A percentile compares a stretch with the other conserved stretches of the same genome.
phyloP scores from a whole-genome alignment of 1,284 basidiomycete species.

The Coniferiporia sulphurascens region DNA sequence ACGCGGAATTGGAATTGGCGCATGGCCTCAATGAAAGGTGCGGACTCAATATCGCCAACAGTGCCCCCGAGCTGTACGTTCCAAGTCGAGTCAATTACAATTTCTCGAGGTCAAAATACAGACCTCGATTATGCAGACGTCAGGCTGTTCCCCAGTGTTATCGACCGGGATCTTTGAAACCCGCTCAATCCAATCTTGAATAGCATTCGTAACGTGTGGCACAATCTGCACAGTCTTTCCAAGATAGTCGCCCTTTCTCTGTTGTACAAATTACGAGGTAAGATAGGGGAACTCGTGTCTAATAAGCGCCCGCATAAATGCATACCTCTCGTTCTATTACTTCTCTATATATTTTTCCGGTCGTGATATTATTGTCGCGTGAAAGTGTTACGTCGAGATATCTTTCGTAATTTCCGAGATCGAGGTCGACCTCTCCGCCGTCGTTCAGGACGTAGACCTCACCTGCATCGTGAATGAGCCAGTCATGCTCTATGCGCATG shows the following conservation, averaged over 20 bases:
- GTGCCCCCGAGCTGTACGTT: constrained; percentile 82
- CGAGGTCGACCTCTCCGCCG: constrained; percentile 96
- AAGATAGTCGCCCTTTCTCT: constrained; percentile 95
- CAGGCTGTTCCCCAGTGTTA: constrained; percentile 89
- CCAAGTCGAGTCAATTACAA: neutral
- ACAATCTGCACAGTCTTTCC: constrained; percentile 98
- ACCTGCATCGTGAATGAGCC: constrained; percentile 45
- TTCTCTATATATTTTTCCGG: constrained; percentile 95
- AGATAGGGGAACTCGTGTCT: neutral
- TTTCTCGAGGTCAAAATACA: neutral
- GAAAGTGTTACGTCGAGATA: constrained; percentile 95
- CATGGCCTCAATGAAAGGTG: constrained; percentile 98
- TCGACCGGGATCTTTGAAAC: constrained; percentile 94
- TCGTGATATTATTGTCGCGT: constrained; percentile 97
- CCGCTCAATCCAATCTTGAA: constrained; percentile 98
- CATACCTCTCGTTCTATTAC: constrained; percentile 97
- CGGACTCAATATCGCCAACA: constrained; percentile 94
- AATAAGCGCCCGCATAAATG: constrained; percentile 15
- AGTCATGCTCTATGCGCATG: constrained; percentile 19
- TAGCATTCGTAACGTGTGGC: constrained; percentile 94
- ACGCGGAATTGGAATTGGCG: constrained; percentile 99
- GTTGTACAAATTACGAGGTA: neutral
- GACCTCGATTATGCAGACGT: constrained; percentile 97
- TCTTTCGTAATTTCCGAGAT: constrained; percentile 97
- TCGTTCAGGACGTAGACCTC: constrained; percentile 99